Conservation (phyloP, 2,329 filamentous ascomycete species). For the Aureobasidium mangrovei region DNA sequence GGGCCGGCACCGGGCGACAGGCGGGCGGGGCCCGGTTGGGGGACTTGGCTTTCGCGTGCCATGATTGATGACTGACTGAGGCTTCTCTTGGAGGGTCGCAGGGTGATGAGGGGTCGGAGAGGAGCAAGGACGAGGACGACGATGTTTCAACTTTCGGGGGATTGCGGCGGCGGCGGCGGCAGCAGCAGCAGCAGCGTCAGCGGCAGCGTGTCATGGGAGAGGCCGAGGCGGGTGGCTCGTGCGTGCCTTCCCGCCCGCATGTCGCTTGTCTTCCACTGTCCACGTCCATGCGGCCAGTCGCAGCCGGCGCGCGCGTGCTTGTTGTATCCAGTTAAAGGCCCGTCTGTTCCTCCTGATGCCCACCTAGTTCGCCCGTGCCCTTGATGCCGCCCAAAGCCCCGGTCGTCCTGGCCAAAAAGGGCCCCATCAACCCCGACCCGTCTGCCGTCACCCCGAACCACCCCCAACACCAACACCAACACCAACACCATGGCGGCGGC, state of each 20-base stretch:
- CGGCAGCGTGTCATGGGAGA: background rate
- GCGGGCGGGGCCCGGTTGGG: constrained; percentile 83
- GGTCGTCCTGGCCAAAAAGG: constrained; percentile 12
- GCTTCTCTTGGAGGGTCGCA: background rate
- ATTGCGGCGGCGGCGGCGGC: background rate
- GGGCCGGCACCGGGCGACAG: constrained; percentile 75
- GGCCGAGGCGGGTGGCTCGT: background rate
- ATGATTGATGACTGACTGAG: constrained; percentile 25
- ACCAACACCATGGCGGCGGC: background rate
- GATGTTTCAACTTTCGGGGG: background rate
- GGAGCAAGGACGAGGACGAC: background rate
- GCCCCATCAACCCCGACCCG: background rate
- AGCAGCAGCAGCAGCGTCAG: background rate
- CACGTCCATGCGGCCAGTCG: too few relatives aligned
- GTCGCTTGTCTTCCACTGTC: too few relatives aligned
- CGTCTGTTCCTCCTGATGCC: background rate
- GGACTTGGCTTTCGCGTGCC: constrained; percentile 52
- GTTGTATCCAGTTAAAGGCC: too few relatives aligned
- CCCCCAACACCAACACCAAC: background rate
- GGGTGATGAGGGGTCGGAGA: background rate
- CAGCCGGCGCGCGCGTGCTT: too few relatives aligned
- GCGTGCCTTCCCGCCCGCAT: background rate
- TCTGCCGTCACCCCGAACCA: background rate
- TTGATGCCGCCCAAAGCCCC: constrained; percentile 11
- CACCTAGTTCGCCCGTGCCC: background rate